Conservation (phyloP, 1,139 yeast species). For the Debaryomycetaceae sp. region DNA sequence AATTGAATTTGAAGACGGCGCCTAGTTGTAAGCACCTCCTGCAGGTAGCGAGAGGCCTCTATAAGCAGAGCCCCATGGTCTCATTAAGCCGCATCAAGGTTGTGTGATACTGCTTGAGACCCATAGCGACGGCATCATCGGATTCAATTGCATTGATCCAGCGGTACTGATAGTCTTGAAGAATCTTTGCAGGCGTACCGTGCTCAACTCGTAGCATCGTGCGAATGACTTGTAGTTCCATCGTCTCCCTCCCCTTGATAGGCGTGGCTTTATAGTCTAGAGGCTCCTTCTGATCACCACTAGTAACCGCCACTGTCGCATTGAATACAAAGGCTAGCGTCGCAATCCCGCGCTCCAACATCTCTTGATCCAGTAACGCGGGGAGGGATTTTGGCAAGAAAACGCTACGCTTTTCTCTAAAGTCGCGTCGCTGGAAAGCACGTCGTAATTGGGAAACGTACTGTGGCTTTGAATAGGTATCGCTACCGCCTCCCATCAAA, state of each 20-base stretch:
- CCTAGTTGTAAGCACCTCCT: neutral
- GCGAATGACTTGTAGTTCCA: constrained; percentile 17
- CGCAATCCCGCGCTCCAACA: constrained; percentile 17
- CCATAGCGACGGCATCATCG: constrained; percentile 6
- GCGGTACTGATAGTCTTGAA: constrained; percentile 17
- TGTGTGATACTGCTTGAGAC: constrained; percentile 18
- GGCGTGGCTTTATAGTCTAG: constrained; percentile 14
- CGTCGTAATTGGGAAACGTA: constrained; percentile 16
- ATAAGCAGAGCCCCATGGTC: constrained; percentile 5
- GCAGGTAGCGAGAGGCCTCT: neutral
- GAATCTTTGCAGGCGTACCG: constrained; percentile 17
- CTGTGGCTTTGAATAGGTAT: constrained; percentile 1
- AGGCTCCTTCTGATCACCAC: constrained; percentile 8
- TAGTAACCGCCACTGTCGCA: constrained; percentile 17
- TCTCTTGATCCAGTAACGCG: constrained; percentile 6
- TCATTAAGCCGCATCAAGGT: constrained; percentile 28
- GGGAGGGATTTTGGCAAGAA: constrained; percentile 5
- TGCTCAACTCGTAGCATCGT: constrained; percentile 24
- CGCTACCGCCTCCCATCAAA: constrained; percentile 7
- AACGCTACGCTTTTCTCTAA: constrained; percentile 9
- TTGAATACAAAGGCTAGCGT: constrained; percentile 30
- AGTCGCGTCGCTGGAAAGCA: constrained; percentile 13
- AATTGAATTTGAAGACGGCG: neutral
- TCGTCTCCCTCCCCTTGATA: constrained; percentile 8
- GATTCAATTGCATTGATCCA: constrained; percentile 14